Base-by-base conservation (phyloP, 805 yeast species). In the Cyberlindnera suaveolens region DNA sequence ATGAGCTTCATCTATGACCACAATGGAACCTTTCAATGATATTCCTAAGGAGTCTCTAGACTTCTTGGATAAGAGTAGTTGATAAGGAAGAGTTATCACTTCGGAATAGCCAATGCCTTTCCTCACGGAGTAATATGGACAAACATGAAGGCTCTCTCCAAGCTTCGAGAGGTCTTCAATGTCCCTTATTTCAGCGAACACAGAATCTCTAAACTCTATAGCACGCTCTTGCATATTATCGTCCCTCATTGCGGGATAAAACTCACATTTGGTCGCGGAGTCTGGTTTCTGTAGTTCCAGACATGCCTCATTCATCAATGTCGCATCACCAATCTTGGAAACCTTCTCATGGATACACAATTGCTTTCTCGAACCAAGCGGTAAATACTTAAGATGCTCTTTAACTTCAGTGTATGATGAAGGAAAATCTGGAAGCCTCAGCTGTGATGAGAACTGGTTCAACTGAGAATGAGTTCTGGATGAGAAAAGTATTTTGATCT, bases 401-500 rank as follows among this genome's bases (percentile, higher is more conserved):
- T 53, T 46, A 42, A 51, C 43, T 13, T 61, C 66, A 14, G 53
- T 63, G 43, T 80, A 67, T 0, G 89, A 75, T 0, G 95, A 74
- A 3, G 84, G 82, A 44, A 87, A 82, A 0, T 64, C 48, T 0
- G 95, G 78, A 19, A 83, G 55, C 36, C 68, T 58, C 32, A 90
- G 62, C 52, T 91, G 96, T 14, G 77, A 74, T 0, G 88, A 77
- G 56, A 90, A 85, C 57, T 90, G 98, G 31, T 71, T 70, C 36
- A 90, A 66, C 58, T 90, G 98, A 0, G 96, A 86, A 56, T 90
- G 97, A 0, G 98, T 90, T 61, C 98, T 68, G 2, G 96, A 87
- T 0, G 95, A 72, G 57, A 80, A 89, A 51, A 64, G 76, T 1
- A 90, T 77, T 51, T 80, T 75, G 1, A 67, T 54, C 0, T 76